Evolutionary conservation across 2,329 filamentous ascomycete species (phyloP).

Genomic region (Colletotrichum agaves): DNA sequence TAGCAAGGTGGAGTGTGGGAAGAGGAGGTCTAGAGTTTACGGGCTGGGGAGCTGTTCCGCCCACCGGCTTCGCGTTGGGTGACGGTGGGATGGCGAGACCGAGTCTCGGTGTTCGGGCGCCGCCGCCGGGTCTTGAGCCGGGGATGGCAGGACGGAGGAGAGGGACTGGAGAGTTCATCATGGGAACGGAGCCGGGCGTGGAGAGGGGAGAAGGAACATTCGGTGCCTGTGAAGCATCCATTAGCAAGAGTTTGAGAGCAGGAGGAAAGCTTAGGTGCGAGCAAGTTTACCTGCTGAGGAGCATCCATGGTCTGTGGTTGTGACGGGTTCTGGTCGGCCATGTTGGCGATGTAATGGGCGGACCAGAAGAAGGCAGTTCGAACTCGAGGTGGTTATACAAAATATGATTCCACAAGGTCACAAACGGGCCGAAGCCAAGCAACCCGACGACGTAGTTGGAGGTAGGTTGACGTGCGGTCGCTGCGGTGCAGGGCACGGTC

Average conservation of each 20-base stretch:
- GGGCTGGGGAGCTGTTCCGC: constrained; percentile 55
- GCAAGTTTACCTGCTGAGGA: constrained; percentile 35
- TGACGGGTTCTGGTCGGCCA: constrained; percentile 35
- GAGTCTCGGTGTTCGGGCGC: constrained; percentile 77
- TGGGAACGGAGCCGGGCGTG: constrained; percentile 55
- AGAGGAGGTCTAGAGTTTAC: constrained; percentile 68
- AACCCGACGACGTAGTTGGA: constrained; percentile 23
- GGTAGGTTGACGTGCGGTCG: constrained; percentile 15
- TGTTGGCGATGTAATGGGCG: constrained; percentile 8
- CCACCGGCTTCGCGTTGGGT: constrained; percentile 82
- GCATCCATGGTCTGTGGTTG: constrained; percentile 36
- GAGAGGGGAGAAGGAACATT: constrained; percentile 41
- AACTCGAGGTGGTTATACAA: constrained; percentile 12
- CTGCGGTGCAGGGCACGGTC: constrained; percentile 17
- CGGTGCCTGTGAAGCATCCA: constrained; percentile 1
- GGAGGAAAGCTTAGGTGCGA: not conserved
- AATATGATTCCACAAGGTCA: constrained; percentile 15
- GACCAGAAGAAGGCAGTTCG: constrained; percentile 13
- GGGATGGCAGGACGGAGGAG: constrained; percentile 86
- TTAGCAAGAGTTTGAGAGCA: not conserved
- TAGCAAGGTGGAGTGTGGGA: constrained; percentile 86
- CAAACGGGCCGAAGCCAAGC: constrained; percentile 32
- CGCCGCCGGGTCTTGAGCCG: constrained; percentile 70
- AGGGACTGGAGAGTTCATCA: constrained; percentile 81
- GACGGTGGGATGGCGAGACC: constrained; percentile 92